A percentile compares a stretch with the other conserved stretches of the same genome.
Evolutionary conservation across 805 yeast species (phyloP).

Genomic region (Kodamaea laetipori): DNA sequence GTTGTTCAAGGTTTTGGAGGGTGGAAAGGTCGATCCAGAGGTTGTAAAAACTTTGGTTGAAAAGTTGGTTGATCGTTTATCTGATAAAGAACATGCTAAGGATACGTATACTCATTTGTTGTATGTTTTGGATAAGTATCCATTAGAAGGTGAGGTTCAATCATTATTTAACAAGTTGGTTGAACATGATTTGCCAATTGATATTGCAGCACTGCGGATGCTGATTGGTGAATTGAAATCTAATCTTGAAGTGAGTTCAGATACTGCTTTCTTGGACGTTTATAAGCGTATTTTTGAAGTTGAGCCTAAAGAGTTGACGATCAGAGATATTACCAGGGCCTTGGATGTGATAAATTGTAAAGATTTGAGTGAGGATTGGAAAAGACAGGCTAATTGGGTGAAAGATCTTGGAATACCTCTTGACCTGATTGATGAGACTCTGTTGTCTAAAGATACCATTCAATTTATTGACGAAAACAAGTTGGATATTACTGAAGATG

Average conservation of each 20-base stretch:
- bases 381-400: not conserved
- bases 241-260: conserved; percentile 12
- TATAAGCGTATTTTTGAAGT: conserved; percentile 9
- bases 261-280: conserved; percentile 3
- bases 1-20: conserved; percentile 33
- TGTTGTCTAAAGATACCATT: conserved; percentile 16
- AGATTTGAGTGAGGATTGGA: not conserved
- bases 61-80: not conserved
- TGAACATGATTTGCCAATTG: conserved; percentile 6
- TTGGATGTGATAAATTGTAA: not conserved
- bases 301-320: conserved; percentile 7
- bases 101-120: not conserved
- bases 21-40: not conserved
- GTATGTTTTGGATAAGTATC: conserved; percentile 1
- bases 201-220: not conserved
- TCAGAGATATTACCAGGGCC: conserved; percentile 7
- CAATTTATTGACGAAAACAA: conserved; percentile 22
- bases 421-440: not conserved
- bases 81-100: not conserved
- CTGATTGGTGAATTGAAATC: conserved; percentile 4
- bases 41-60: not conserved
- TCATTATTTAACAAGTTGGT: conserved; percentile 3
- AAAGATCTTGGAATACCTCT: not conserved
- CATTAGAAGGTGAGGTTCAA: not conserved
- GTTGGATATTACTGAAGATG: conserved; percentile 20